These are phyloP conservation scores for Strigomonas galati DNA, from an alignment of 208 protist genomes.

Conservation along the genomic window DNA sequence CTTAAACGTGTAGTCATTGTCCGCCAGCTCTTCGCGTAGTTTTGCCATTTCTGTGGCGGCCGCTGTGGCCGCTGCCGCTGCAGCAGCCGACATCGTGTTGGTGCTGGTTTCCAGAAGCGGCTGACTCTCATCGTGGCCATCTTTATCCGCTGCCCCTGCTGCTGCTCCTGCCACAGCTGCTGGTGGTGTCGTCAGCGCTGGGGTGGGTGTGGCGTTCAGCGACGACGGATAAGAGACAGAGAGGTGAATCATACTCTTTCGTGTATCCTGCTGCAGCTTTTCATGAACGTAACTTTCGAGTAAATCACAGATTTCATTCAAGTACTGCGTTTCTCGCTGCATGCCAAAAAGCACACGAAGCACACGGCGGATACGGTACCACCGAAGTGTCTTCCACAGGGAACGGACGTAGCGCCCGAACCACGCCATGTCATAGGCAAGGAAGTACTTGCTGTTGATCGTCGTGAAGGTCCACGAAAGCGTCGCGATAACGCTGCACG, in stretches of 20 bases:
- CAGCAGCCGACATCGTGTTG: not conserved
- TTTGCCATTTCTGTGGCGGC: not conserved
- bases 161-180: not conserved
- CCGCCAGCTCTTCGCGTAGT: not conserved
- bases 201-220: too few species aligned
- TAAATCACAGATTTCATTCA: constrained; percentile 5
- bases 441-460: constrained; percentile 5
- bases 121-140: not conserved
- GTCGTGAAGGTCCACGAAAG: constrained; percentile 4
- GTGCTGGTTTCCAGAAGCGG: not conserved
- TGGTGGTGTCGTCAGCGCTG: too few species aligned
- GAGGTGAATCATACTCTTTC: too few species aligned
- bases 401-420: not conserved
- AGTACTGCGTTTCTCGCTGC: not conserved
- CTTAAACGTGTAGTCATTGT: not conserved
- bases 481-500: constrained; percentile 13
- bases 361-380: not conserved
- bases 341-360: constrained; percentile 9
- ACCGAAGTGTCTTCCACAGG: not conserved
- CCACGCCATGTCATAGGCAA: constrained; percentile 1
- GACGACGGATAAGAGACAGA: too few species aligned
- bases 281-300: constrained; percentile 5
- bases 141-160: not conserved
- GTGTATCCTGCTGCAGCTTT: constrained; percentile 1
- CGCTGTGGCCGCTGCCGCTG: not conserved